Evolutionary conservation across 495 filamentous ascomycete genomes (phyloP), one percentile per base, ranked within the genome.

Genomic region (Elasticomyces elasticus): DNA sequence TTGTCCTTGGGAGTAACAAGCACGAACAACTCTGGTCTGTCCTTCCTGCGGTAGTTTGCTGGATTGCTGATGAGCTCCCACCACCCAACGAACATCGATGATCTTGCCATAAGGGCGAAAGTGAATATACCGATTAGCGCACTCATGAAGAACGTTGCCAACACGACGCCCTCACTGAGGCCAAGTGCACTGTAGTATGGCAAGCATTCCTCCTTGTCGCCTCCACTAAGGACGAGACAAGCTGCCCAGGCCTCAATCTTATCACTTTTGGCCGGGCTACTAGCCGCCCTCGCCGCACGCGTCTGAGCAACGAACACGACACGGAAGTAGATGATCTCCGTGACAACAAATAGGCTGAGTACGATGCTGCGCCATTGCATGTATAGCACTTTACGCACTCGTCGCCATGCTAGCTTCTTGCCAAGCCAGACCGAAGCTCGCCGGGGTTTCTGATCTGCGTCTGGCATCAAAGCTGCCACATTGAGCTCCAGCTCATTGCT

Each of bases 291-390:
- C 10, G 60, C 30, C 2, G 47, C 54, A 7, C 17, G 35, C 9
- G 45, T 49, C 55, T 65, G 57, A 6, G 37, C 48, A 50, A 65
- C 56, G 52, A 66, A 67, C 12, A 66, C 59, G n/a, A 49, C 27
- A 24, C 62, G 61, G 56, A 71, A 71, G 59, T 51, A 63, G 6
- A 66, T 54, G 5, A 31, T 52, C 28, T 66, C 52, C 26, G 62
- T 54, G n/a, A 66, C 60, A 41, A 64, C 52, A 17, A 65, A 48
- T 9, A 66, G 37, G 23, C 52, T 59, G 30, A 69, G 54, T 2
- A 58, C 35, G 17, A 71, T 62, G 48, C 62, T 62, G 1, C 69
- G 55, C 67, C 67, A 69, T 44, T 70, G 67, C 24, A 67, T 47
- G 2, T 58, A n/a, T 22, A 71, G 54, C 10, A 70, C 28, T n/a